Percentiles rank a stretch among this genome's conserved stretches.
phyloP scores from a whole-genome alignment of 306 rosid species.

The Pterocarpus santalinus region DNA sequence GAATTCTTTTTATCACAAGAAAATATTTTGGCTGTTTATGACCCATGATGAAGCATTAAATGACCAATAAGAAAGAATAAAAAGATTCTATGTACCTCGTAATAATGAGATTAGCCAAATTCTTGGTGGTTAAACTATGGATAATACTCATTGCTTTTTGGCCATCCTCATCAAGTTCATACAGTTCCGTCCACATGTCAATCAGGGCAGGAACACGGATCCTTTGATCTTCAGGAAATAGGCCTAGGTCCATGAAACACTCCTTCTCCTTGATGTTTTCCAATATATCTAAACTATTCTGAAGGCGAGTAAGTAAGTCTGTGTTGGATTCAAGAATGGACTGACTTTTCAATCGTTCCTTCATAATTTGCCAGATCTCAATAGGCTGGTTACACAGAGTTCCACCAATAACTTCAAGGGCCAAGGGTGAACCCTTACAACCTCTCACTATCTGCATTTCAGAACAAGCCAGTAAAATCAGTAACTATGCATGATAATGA shows the following conservation, averaged over 20 bases:
- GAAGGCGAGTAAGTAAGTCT: conserved; percentile 50
- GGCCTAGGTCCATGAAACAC: conserved; percentile 72
- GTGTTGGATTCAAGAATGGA: conserved; percentile 48
- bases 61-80: background rate
- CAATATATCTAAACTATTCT: conserved; percentile 59
- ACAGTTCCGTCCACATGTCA: conserved; percentile 65
- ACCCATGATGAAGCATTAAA: conserved; percentile 9
- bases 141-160: conserved; percentile 46
- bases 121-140: conserved; percentile 40
- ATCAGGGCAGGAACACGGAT: conserved; percentile 60
- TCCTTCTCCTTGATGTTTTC: conserved; percentile 60
- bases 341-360: conserved; percentile 39
- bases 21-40: conserved; percentile 11
- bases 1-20: background rate
- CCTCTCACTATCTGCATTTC: conserved; percentile 61
- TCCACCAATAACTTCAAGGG: conserved; percentile 57
- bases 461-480: conserved; percentile 38
- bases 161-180: conserved; percentile 55
- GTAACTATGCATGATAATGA: background rate
- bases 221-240: conserved; percentile 71
- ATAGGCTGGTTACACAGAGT: conserved; percentile 50
- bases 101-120: conserved; percentile 52
- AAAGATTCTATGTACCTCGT: conserved; percentile 53
- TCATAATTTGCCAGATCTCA: conserved; percentile 52
- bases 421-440: conserved; percentile 67